phyloP scores from a whole-genome alignment of 495 filamentous ascomycete genomes.

The Cladorrhinum samala region DNA sequence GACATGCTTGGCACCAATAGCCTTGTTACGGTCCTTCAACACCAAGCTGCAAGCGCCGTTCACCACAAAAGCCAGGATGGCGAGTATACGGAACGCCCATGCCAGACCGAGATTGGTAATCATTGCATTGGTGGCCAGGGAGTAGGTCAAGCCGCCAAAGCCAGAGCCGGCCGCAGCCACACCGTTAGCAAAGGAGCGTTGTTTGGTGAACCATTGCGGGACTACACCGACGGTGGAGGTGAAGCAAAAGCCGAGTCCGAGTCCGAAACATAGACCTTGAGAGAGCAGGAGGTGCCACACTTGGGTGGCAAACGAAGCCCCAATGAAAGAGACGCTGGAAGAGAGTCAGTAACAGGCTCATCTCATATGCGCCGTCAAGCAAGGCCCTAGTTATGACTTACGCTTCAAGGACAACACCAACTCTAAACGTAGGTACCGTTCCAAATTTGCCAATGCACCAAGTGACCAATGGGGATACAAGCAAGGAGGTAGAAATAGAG shows the following conservation, averaged over 20 bases:
- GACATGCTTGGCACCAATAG: constrained; percentile 54
- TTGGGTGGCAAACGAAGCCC: constrained; percentile 59
- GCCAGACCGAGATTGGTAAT: constrained; percentile 55
- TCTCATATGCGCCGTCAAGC: background rate
- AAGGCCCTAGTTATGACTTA: constrained; percentile 25
- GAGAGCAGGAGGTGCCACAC: constrained; percentile 71
- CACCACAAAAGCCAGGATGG: constrained; percentile 51
- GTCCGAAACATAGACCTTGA: constrained; percentile 71
- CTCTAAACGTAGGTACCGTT: constrained; percentile 50
- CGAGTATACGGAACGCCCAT: constrained; percentile 67
- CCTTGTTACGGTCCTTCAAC: constrained; percentile 62
- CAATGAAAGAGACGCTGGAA: constrained; percentile 52
- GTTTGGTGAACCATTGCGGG: constrained; percentile 72
- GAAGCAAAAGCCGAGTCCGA: constrained; percentile 73
- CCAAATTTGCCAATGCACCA: constrained; percentile 49
- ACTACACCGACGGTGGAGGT: constrained; percentile 63
- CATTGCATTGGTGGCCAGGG: constrained; percentile 50
- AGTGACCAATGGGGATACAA: constrained; percentile 61
- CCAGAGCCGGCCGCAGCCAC: constrained; percentile 69
- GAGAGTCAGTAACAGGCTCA: background rate
- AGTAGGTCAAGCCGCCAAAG: constrained; percentile 62
- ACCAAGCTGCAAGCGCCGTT: constrained; percentile 54
- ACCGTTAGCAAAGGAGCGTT: constrained; percentile 65
- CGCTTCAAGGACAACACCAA: constrained; percentile 55
- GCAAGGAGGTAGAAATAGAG: constrained; percentile 55